phyloP scores from a whole-genome alignment of 2,329 filamentous ascomycete species.

The Fusarium sp. region DNA sequence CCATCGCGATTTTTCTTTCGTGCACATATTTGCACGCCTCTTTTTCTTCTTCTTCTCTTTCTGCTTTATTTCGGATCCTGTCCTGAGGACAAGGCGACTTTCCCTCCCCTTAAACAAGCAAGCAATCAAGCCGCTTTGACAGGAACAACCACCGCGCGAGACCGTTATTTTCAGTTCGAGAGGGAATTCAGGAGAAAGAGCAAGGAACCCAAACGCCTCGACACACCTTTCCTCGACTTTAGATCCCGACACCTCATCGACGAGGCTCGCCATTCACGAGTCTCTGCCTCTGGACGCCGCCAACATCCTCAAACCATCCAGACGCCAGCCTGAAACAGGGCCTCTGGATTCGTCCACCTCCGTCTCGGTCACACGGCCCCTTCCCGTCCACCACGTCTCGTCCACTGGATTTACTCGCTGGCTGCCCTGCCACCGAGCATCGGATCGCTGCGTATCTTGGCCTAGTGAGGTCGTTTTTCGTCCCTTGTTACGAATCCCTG shows the following conservation, averaged over 20 bases:
- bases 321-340: slow-evolving; percentile 45
- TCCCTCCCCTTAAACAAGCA: slow-evolving; percentile 4
- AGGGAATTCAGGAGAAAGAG: slow-evolving; percentile 16
- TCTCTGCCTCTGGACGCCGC: slow-evolving; percentile 24
- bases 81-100: slow-evolving; percentile 35
- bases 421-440: slow-evolving; percentile 22
- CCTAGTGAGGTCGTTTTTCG: slow-evolving; percentile 32
- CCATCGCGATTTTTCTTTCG: slow-evolving; percentile 15
- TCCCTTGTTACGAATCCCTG: slow-evolving; percentile 38
- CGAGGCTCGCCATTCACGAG: slow-evolving; percentile 28
- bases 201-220: slow-evolving; percentile 28
- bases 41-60: neutral
- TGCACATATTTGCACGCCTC: slow-evolving; percentile 6
- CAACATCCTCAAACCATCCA: slow-evolving; percentile 37
- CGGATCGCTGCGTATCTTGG: slow-evolving; percentile 21
- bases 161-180: slow-evolving; percentile 3
- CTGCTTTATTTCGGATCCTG: slow-evolving; percentile 5
- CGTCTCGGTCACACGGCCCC: slow-evolving; percentile 34
- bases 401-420: slow-evolving; percentile 24
- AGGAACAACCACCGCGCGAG: slow-evolving; percentile 20
- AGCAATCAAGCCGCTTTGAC: slow-evolving; percentile 21
- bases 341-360: slow-evolving; percentile 36
- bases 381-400: slow-evolving; percentile 16
- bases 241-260: slow-evolving; percentile 22
- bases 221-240: slow-evolving; percentile 17